Percentiles rank a stretch among this genome's conserved stretches.
Evolutionary conservation across 306 rosid species (phyloP).

Genomic region (Parietaria judaica): DNA sequence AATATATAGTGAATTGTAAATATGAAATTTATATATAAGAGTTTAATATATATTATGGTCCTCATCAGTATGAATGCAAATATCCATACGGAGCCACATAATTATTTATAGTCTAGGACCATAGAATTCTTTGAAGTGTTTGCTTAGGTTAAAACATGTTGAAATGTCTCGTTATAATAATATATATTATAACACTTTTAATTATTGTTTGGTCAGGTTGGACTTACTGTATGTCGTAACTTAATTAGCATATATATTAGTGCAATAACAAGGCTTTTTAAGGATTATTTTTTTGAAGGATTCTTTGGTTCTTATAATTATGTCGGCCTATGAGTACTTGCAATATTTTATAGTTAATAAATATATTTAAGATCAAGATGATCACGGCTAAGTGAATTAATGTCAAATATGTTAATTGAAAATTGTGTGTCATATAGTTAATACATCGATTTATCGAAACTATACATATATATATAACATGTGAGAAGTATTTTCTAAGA

Average conservation of each 20-base stretch:
- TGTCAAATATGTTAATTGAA: too few relatives aligned
- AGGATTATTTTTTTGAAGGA: not conserved
- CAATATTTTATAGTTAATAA: too few relatives aligned
- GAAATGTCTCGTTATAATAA: not conserved
- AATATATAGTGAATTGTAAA: not conserved
- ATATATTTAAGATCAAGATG: too few relatives aligned
- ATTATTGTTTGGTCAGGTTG: conserved; percentile 2
- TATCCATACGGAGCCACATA: not conserved
- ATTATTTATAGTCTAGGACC: conserved; percentile 13
- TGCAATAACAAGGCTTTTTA: not conserved
- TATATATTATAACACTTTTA: not conserved
- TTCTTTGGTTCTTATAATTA: not conserved
- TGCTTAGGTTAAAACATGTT: conserved; percentile 1
- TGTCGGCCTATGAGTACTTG: too few relatives aligned
- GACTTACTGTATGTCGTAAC: not conserved
- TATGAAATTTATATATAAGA: not conserved
- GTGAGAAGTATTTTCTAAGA: too few relatives aligned
- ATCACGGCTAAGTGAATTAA: too few relatives aligned
- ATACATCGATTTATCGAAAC: too few relatives aligned
- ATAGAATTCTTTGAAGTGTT: conserved; percentile 9
- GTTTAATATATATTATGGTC: not conserved
- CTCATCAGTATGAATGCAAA: conserved; percentile 1
- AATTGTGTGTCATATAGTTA: too few relatives aligned
- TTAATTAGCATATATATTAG: not conserved
- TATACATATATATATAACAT: not conserved